Evolutionary conservation across 345 rosid species (phyloP), one percentile per base, ranked within the genome.

Genomic region (Clarkia xantiana): DNA sequence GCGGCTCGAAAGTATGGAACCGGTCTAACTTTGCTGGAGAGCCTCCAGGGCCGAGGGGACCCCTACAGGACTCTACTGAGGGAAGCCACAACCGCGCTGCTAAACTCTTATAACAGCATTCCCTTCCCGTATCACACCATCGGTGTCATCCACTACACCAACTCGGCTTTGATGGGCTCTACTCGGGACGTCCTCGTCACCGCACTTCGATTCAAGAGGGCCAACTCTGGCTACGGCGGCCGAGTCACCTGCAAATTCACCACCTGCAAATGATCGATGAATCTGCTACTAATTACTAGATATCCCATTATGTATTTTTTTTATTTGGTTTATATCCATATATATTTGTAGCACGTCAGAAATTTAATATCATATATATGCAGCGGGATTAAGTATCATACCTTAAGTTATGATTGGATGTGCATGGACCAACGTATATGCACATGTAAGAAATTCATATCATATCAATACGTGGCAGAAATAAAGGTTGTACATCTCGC

Each of bases 31-130:
- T 60, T 86, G 34, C 57, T 74, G 67, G 64, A 81, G 57, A 80
- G 76, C 1, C 73, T 90, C 2, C 75, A 74, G 11, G 94, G 88
- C 1, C 60, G 77, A 69, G 89, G 86, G 45, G 94, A 86, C 53
- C 77, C 86, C 2, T 70, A 83, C 51, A 81, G 55, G 64, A 81
- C 91, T 22, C 91, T 90, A 15, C 48, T 86, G 29, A 71, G 97
- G 53, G 97, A 90, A 66, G 86, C 60, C 29, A 86, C 84, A 49
- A 73, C 94, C 1, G 80, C 91, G 9, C 86, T 90, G 34, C 84
- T 90, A 46, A 86, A 90, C 67, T 81, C 97, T 45, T 79, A 86
- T 46, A 77, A 79, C 59, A 75, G 78, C 36, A 64, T 79, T 40
- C 76, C 56, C 45, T 90, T 81, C 70, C 72, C 84, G 45, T 81